Conservation (phyloP, 2,329 filamentous ascomycete genomes). For the Xylaria sp. region DNA sequence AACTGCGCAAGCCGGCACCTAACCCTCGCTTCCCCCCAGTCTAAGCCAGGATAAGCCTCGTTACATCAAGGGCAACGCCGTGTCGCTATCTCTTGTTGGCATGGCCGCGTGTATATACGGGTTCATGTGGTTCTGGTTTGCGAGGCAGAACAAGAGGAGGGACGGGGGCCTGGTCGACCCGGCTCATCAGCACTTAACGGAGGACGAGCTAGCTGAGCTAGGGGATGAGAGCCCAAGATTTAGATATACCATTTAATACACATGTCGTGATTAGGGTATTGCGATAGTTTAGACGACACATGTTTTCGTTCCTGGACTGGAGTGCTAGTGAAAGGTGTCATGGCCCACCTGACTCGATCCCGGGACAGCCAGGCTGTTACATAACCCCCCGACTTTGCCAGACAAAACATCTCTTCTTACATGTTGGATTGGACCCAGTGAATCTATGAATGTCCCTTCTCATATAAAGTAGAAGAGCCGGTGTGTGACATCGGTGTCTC, state of each 20-base stretch:
- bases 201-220: conserved; percentile 53
- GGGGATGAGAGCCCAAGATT: conserved; percentile 57
- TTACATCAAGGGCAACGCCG: conserved; percentile 64
- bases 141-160: conserved; percentile 50
- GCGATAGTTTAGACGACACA: no score
- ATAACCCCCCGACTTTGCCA: no score
- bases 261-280: not conserved
- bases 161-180: conserved; percentile 43
- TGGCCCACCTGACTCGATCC: no score
- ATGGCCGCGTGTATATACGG: conserved; percentile 56
- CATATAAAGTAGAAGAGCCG: no score
- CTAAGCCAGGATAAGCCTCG: conserved; percentile 53
- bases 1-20: not conserved
- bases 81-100: conserved; percentile 61
- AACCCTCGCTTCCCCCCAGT: conserved; percentile 38
- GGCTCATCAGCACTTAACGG: conserved; percentile 44
- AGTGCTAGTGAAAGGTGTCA: no score
- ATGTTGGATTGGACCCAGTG: no score
- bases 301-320: no score
- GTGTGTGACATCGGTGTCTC: no score
- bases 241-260: conserved; percentile 45
- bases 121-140: conserved; percentile 58
- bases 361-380: no score
- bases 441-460: no score
- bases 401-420: no score